phyloP scores from a whole-genome alignment of 2,329 filamentous ascomycete species.

The Huntiella abstrusa region DNA sequence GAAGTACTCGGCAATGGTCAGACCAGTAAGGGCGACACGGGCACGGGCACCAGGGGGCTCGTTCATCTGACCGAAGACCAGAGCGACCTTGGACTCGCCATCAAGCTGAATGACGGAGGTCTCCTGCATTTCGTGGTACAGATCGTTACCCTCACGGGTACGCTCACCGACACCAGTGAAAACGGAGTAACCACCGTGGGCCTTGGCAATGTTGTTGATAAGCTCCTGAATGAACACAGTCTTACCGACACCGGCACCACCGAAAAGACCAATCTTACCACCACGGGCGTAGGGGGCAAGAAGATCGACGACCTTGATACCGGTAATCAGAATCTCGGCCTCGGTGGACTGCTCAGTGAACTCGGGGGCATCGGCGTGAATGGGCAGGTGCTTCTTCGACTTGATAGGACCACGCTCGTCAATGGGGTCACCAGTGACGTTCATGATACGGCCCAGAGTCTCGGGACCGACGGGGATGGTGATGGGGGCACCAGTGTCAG shows the following conservation, averaged over 20 bases:
- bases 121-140: slow-evolving; percentile 99
- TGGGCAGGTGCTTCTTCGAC: slow-evolving; percentile 67
- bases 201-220: slow-evolving; percentile 99
- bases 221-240: slow-evolving; percentile 99
- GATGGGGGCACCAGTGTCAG: slow-evolving; percentile 87
- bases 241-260: slow-evolving; percentile 99
- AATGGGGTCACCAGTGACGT: slow-evolving; percentile 99
- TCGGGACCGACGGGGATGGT: slow-evolving; percentile 84
- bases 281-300: slow-evolving; percentile 98
- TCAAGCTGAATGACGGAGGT: slow-evolving; percentile 98
- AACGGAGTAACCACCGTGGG: slow-evolving; percentile 99
- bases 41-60: slow-evolving; percentile 98
- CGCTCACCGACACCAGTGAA: slow-evolving; percentile 99
- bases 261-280: slow-evolving; percentile 99
- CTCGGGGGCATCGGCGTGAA: slow-evolving; percentile 81
- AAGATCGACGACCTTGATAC: slow-evolving; percentile 99
- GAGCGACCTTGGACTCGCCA: slow-evolving; percentile 96
- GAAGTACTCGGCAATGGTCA: slow-evolving; percentile 71
- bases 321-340: slow-evolving; percentile 92
- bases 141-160: slow-evolving; percentile 99
- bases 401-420: slow-evolving; percentile 99
- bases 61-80: slow-evolving; percentile 99
- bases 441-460: slow-evolving; percentile 97
- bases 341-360: slow-evolving; percentile 93
- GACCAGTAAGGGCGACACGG: slow-evolving; percentile 93